These are phyloP conservation scores for Colletotrichum sidae DNA, from an alignment of 2,329 filamentous ascomycete species.

Conservation along the genomic window DNA sequence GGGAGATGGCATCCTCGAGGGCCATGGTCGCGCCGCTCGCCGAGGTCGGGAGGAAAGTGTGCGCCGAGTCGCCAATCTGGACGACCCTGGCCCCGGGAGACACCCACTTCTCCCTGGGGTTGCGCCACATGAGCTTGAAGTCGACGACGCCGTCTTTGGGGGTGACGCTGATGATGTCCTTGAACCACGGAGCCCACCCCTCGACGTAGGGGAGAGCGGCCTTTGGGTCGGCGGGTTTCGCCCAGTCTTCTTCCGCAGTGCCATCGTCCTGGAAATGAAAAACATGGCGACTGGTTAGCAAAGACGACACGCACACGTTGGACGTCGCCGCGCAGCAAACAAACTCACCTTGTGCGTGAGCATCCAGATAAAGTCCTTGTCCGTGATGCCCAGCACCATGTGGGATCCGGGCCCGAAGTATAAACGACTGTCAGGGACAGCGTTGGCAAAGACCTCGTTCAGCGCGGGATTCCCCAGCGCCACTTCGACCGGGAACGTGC, in stretches of 20 bases:
- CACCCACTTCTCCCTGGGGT: slow-evolving; percentile 52
- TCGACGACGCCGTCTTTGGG: slow-evolving; percentile 47
- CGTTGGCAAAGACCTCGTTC: background rate
- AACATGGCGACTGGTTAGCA: background rate
- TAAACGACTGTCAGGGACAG: background rate
- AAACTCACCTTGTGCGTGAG: slow-evolving; percentile 5
- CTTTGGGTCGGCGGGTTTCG: background rate
- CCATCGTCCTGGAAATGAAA: slow-evolving; percentile 1
- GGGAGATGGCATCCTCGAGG: slow-evolving; percentile 54
- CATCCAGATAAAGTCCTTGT: slow-evolving; percentile 18
- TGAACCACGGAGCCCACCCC: slow-evolving; percentile 12
- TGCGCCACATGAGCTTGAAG: slow-evolving; percentile 55
- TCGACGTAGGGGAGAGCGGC: slow-evolving; percentile 10
- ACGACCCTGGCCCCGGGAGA: slow-evolving; percentile 49
- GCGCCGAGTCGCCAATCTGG: slow-evolving; percentile 54
- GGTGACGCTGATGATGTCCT: slow-evolving; percentile 21
- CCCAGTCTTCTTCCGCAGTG: slow-evolving; percentile 10
- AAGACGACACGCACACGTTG: no score
- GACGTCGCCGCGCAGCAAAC: no score
- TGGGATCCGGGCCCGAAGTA: slow-evolving; percentile 1
- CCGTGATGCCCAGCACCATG: background rate
- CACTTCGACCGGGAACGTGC: slow-evolving; percentile 9
- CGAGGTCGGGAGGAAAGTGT: slow-evolving; percentile 54
- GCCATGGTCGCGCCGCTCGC: slow-evolving; percentile 56
- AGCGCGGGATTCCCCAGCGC: background rate